Evolutionary conservation across 2,329 filamentous ascomycete genomes (phyloP).

Genomic region (Pseudocercospora crystallina): DNA sequence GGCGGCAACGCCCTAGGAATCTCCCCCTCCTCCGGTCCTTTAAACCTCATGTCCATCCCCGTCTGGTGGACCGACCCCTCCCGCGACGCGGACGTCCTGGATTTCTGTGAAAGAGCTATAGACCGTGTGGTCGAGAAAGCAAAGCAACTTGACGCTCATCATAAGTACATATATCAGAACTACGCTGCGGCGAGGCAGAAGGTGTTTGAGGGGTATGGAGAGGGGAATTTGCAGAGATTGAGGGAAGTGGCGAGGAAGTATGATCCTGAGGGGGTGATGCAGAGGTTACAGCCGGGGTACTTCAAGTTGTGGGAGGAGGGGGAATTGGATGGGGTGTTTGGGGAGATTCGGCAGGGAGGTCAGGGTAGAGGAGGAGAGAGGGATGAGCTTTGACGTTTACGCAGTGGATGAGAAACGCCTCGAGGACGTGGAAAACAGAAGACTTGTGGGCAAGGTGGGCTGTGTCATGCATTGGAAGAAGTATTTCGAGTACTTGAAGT

Average conservation of each 20-base stretch:
- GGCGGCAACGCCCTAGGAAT: conserved; percentile 19
- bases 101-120: conserved; percentile 1
- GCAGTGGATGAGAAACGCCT: too few relatives aligned
- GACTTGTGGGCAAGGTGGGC: too few relatives aligned
- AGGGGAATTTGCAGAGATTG: conserved; percentile 14
- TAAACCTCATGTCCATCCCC: conserved; percentile 8
- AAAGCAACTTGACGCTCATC: conserved; percentile 1
- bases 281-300: conserved; percentile 15
- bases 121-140: conserved; percentile 1
- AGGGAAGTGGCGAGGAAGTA: conserved; percentile 11
- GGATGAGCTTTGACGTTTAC: too few relatives aligned
- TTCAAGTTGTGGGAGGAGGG: conserved; percentile 8
- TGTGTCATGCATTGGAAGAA: too few relatives aligned
- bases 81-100: conserved; percentile 1
- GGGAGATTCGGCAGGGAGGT: too few relatives aligned
- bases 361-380: too few relatives aligned
- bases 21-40: conserved; percentile 1
- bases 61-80: conserved; percentile 8
- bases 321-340: too few relatives aligned
- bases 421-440: too few relatives aligned
- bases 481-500: too few relatives aligned
- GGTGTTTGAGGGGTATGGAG: conserved; percentile 21
- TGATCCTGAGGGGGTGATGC: conserved; percentile 18
- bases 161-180: conserved; percentile 20
- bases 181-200: conserved; percentile 15